Evolutionary conservation across 305 asterid species (phyloP).

Genomic region (Solanum hybrid): DNA sequence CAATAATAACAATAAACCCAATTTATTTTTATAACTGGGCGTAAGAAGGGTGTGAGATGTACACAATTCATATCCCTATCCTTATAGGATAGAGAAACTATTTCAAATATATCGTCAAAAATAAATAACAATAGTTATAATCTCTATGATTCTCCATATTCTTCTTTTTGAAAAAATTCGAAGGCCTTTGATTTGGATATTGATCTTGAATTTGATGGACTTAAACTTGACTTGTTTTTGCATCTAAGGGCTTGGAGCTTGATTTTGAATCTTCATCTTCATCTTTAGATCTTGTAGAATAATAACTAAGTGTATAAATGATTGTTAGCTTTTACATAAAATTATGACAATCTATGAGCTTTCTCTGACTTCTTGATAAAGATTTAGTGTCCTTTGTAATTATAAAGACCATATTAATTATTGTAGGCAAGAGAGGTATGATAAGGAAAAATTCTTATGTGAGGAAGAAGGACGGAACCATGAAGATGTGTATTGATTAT

Average conservation of each 20-base stretch:
- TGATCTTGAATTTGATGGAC: background rate
- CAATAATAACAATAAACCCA: background rate
- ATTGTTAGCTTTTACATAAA: background rate
- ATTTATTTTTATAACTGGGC: background rate
- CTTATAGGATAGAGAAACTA: background rate
- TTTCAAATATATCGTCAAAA: background rate
- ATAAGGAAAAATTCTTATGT: background rate
- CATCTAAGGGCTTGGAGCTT: background rate
- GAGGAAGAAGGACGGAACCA: no score
- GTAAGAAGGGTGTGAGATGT: background rate
- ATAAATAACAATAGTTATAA: background rate
- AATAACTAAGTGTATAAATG: background rate
- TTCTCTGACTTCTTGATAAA: background rate
- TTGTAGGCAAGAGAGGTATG: background rate
- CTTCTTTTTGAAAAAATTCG: background rate
- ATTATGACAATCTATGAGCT: background rate
- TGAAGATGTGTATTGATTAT: no score
- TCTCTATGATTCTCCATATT: background rate
- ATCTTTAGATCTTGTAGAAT: background rate
- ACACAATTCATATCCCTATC: no score
- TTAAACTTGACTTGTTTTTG: background rate
- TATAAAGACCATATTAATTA: background rate
- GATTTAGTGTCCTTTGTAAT: background rate
- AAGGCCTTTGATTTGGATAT: background rate
- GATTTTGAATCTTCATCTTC: background rate